Conservation (phyloP, 2,329 filamentous ascomycete genomes). For the Sporothrix brunneoviolacea region DNA sequence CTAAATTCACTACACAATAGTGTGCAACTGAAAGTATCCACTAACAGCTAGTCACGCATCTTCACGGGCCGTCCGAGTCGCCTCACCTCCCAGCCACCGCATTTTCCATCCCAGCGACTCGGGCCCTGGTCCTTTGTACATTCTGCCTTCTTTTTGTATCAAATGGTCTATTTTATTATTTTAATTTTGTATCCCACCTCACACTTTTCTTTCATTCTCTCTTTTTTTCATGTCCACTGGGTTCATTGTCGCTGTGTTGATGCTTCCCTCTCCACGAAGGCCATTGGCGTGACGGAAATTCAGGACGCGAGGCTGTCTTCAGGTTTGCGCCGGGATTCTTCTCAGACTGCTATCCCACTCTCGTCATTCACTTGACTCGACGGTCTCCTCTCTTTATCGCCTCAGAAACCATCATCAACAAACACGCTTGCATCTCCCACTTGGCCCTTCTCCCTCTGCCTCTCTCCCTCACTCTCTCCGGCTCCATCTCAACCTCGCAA, state of each 20-base stretch:
- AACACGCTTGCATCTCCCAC: neutral
- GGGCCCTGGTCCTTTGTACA: too few species aligned
- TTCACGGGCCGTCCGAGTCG: conserved; percentile 13
- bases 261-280: neutral
- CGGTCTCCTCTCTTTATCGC: neutral
- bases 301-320: too few species aligned
- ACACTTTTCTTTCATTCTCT: neutral
- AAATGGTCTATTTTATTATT: too few species aligned
- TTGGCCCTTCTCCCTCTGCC: neutral
- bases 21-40: neutral
- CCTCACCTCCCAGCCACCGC: conserved; percentile 14
- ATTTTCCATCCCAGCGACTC: conserved; percentile 6
- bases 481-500: neutral
- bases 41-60: conserved; percentile 8
- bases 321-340: too few species aligned
- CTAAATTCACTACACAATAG: fast-evolving
- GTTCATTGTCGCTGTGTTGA: neutral
- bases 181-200: too few species aligned
- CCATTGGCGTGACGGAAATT: too few species aligned
- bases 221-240: neutral
- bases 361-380: neutral
- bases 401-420: neutral
- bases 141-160: too few species aligned
- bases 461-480: neutral
- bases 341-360: neutral